Base-by-base conservation (phyloP, 2,329 filamentous ascomycete species). In the Fusarium graminum region DNA sequence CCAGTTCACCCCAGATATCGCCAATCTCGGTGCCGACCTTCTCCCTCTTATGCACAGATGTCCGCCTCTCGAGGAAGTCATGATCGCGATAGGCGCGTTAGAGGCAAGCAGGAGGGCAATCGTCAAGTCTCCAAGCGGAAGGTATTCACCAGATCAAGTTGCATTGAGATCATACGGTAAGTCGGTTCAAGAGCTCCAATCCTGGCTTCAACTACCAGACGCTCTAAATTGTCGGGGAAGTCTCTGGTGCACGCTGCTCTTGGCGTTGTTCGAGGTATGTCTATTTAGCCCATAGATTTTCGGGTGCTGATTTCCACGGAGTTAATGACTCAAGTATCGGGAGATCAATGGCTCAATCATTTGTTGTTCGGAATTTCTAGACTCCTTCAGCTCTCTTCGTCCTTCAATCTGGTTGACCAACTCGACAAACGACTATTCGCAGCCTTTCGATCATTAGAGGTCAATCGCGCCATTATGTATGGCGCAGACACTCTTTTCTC, bases 211-310 rank as follows among this genome's bases (percentile, higher is more conserved):
- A 7, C 57, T 39, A 8, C 5, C 19, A 8, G 41, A 56, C 0
- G 42, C 52, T 0, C 40, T 39, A 1, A 16, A 8, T 1, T 45
- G 36, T 1, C 63, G 70, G 9, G 68, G 68, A 2, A 45, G 63
- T 2, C 62, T 74, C 13, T 75, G 72, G 74, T 65, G 47, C 19
- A 73, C 73, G 3, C 69, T 75, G 36, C 49, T 75, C 4, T 55
- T 75, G 3, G 70, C 70, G 1, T 17, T 75, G 0, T 75, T 75
- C 17, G 74, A 75, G 54, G 74, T 74, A 63, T 7, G 14, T 11
- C 7, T 16, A 1, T 7, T 2, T 1, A n/a, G 9, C 7, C 3
- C 7, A 11, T 7, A 26, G 1, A 3, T 9, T 13, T 2, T 12
- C 2, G 9, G 26, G 8, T 6, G 6, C 52, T 70, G 19, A 74